These are phyloP conservation scores for Nectriaceae sp. DNA, from an alignment of 2,329 filamentous ascomycete genomes.

Conservation along the genomic window DNA sequence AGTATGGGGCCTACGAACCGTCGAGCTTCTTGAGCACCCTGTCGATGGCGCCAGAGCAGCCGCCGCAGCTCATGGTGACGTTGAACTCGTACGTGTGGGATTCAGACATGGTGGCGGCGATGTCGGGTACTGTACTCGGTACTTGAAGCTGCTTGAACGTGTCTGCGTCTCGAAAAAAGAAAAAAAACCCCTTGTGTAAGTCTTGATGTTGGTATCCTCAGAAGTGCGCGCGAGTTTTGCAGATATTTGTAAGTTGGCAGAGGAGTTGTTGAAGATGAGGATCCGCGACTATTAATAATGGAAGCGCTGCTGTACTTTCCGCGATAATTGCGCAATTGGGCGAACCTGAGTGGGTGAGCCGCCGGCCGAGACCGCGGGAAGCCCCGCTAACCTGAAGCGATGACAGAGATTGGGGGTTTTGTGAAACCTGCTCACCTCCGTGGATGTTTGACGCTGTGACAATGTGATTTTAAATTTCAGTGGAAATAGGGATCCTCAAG, in stretches of 20 bases:
- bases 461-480: background rate
- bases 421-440: conserved; percentile 27
- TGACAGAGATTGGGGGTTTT: too few species aligned
- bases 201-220: background rate
- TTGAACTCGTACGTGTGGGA: conserved; percentile 94
- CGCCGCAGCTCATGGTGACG: conserved; percentile 90
- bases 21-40: conserved; percentile 90
- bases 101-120: conserved; percentile 61
- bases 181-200: background rate
- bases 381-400: too few species aligned
- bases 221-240: background rate
- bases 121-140: background rate
- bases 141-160: background rate
- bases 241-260: conserved; percentile 3
- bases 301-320: conserved; percentile 6
- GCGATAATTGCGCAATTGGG: conserved; percentile 31
- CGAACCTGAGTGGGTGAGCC: background rate
- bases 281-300: conserved; percentile 31
- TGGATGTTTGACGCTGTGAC: background rate
- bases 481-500: background rate
- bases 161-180: background rate
- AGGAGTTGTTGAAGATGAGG: conserved; percentile 1
- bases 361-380: conserved; percentile 5
- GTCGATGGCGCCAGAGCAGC: conserved; percentile 93
- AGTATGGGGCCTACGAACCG: conserved; percentile 57